phyloP scores from a whole-genome alignment of 352 stramenopile genomes.

The Thalassiosira hispida region DNA sequence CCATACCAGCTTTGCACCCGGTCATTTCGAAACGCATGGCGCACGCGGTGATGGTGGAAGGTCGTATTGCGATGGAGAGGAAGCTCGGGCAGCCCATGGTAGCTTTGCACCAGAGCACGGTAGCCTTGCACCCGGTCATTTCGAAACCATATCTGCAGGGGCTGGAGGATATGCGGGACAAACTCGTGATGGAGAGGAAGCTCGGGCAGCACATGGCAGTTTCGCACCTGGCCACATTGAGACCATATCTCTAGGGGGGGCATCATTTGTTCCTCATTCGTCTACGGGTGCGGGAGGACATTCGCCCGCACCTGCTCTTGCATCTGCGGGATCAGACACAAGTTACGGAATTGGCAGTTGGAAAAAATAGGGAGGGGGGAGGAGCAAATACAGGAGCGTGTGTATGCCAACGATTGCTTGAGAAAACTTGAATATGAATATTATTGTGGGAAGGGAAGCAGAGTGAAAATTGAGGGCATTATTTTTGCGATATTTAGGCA shows the following conservation, averaged over 20 bases:
- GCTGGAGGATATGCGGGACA: not conserved
- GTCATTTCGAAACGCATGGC: no score
- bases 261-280: slow-evolving; percentile 19
- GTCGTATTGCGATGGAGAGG: no score
- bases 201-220: not conserved
- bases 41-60: no score
- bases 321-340: not conserved
- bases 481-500: no score
- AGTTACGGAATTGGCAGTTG: not conserved
- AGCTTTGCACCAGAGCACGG: no score
- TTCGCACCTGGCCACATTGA: no score
- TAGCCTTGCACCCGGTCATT: not conserved
- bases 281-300: slow-evolving; percentile 11
- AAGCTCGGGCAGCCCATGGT: not conserved
- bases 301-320: not conserved
- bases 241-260: not conserved
- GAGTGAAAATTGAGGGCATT: no score
- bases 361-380: not conserved
- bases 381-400: no score
- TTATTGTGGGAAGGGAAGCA: no score
- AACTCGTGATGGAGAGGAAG: not conserved
- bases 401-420: no score
- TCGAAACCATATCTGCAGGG: not conserved
- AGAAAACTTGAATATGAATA: no score
- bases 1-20: no score